A percentile compares a stretch with the other conserved stretches of the same genome.
These are phyloP conservation scores for Phytophthora aleatoria DNA, from an alignment of 352 stramenopile species.

Conservation along the genomic window DNA sequence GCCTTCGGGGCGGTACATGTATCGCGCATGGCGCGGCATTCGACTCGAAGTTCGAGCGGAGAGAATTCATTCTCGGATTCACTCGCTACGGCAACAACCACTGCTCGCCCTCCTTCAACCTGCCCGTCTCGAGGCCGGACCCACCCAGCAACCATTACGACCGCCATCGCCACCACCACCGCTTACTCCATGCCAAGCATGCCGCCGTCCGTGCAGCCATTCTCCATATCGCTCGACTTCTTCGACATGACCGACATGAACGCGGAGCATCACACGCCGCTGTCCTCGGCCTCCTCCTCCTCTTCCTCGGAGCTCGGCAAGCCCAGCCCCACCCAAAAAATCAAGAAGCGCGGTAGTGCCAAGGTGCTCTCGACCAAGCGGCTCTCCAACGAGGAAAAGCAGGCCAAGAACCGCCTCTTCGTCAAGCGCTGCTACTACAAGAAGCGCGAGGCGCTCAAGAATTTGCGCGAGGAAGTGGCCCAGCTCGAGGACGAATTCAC, in stretches of 20 bases:
- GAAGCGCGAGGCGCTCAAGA: constrained; percentile 57
- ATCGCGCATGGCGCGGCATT: background rate
- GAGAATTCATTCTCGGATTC: constrained; percentile 41
- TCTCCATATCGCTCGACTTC: constrained; percentile 45
- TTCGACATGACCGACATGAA: constrained; percentile 40
- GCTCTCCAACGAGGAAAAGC: constrained; percentile 56
- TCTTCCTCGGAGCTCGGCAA: constrained; percentile 31
- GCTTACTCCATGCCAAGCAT: constrained; percentile 26
- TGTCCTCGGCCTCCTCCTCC: constrained; percentile 26
- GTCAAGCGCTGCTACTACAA: constrained; percentile 87
- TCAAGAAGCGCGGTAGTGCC: constrained; percentile 35
- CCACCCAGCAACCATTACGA: constrained; percentile 31
- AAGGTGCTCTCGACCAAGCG: constrained; percentile 38
- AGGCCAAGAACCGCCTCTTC: constrained; percentile 73
- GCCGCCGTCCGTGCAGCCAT: constrained; percentile 28
- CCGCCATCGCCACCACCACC: constrained; percentile 28
- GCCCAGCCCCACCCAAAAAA: constrained; percentile 22
- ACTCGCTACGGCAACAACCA: constrained; percentile 23
- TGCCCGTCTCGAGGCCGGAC: constrained; percentile 19
- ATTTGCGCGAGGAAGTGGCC: constrained; percentile 44
- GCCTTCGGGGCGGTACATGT: background rate
- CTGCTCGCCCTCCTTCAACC: constrained; percentile 10
- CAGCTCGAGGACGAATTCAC: constrained; percentile 44
- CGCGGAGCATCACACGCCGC: constrained; percentile 29
- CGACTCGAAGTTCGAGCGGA: background rate